Evolutionary conservation across 805 yeast genomes (phyloP), one percentile per base, ranked within the genome.

Genomic region (Ogataea pignaliae): DNA sequence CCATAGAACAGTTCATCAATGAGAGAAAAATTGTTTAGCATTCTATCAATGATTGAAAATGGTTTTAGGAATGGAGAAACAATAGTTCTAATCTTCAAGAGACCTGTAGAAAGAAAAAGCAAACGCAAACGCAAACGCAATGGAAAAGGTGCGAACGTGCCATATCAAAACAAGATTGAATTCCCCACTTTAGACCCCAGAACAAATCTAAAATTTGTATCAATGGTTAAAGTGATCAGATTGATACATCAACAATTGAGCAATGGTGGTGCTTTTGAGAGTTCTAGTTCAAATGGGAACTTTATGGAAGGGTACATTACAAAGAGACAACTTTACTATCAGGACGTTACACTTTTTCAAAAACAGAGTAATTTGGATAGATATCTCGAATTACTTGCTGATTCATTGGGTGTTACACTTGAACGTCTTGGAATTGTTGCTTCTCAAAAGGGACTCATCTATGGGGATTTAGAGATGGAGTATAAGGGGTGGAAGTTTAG

Each of bases 241-340:
- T 34, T 57, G 3, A 41, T 61, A 10, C 36, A 44, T 32, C 44
- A 47, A 5, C 56, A 51, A 29, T 15, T 59, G 2, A 11, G 14
- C 5, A 6, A 14, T 0, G 4, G 26, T n/a, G n/a, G n/a, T n/a
- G n/a, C n/a, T n/a, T n/a, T n/a, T n/a, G n/a, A n/a, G n/a, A n/a
- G n/a, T n/a, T n/a, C n/a, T n/a, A n/a, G n/a, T 21, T 7, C 4
- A 21, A 21, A 21, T 21, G 26, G 7, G 4, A 21, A 21, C 26
- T 21, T 7, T 7, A 21, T 21, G 26, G 37, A 41, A 3, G 34
- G 40, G 2, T 42, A 43, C 15, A 65, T 74, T 1, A 71, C 86
- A 1, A 69, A 69, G 42, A 63, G 89, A 48, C 87, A 82, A 50
- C 45, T 83, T 0, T 83, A 68, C 61, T 83, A 83, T 57, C 68